These are phyloP conservation scores for Artemisia argyi DNA, from an alignment of 129 eudicot genomes.

Conservation along the genomic window DNA sequence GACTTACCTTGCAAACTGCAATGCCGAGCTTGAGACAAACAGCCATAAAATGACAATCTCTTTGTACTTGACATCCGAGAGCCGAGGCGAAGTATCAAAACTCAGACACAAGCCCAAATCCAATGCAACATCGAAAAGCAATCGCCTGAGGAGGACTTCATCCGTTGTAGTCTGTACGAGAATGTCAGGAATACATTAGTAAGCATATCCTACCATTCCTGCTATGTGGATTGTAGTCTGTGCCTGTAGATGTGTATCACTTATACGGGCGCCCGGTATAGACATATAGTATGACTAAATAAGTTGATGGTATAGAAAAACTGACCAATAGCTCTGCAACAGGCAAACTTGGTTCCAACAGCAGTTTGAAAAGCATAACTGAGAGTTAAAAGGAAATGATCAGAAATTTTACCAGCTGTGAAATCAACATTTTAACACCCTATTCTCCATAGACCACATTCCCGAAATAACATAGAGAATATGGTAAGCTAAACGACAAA, in stretches of 20 bases:
- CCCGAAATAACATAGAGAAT: no score
- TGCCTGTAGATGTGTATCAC: neutral
- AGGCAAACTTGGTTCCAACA: slow-evolving; percentile 69
- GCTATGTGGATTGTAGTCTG: slow-evolving; percentile 14
- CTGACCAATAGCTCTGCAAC: slow-evolving; percentile 63
- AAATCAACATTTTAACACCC: no score
- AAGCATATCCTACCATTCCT: slow-evolving; percentile 8
- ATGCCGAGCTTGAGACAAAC: slow-evolving; percentile 52
- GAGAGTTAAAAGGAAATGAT: slow-evolving; percentile 24
- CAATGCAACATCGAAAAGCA: slow-evolving; percentile 54
- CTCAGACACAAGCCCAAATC: slow-evolving; percentile 44
- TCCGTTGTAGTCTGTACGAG: slow-evolving; percentile 53
- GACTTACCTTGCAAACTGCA: slow-evolving; percentile 60
- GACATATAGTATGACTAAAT: neutral
- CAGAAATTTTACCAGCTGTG: neutral
- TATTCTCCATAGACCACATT: no score
- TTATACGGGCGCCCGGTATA: neutral
- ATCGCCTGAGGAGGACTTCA: slow-evolving; percentile 41
- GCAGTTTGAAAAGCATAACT: slow-evolving; percentile 76
- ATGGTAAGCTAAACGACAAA: no score
- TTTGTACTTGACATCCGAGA: slow-evolving; percentile 35
- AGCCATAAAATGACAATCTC: slow-evolving; percentile 51
- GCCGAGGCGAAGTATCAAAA: slow-evolving; percentile 39
- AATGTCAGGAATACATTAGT: slow-evolving; percentile 16
- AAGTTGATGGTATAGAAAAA: slow-evolving; percentile 22